A percentile compares a stretch with the other conserved stretches of the same genome.
phyloP scores from a whole-genome alignment of 768 basidiomycete genomes.

The Dendrothele bispora region DNA sequence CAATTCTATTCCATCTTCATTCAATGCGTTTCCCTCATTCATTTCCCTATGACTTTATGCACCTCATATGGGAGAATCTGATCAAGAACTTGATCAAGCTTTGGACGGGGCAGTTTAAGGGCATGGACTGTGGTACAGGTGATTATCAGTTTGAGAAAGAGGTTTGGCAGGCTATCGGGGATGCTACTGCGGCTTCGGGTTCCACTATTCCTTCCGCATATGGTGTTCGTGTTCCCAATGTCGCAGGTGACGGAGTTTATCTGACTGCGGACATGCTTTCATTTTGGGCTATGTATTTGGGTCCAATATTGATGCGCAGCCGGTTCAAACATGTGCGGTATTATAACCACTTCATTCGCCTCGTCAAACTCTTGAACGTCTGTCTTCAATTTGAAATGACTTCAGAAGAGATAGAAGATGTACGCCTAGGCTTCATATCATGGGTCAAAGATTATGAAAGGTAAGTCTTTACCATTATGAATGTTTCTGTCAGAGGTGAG shows the following conservation, averaged over 20 bases:
- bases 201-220: conserved; percentile 22
- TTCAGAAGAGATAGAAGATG: too few relatives aligned
- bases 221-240: too few relatives aligned
- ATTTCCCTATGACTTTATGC: conserved; percentile 36
- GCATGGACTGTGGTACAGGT: conserved; percentile 21
- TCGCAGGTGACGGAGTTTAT: too few relatives aligned
- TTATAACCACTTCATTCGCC: conserved; percentile 29
- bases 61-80: conserved; percentile 32
- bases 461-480: too few relatives aligned
- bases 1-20: too few relatives aligned
- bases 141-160: conserved; percentile 16
- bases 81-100: conserved; percentile 26
- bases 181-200: conserved; percentile 18
- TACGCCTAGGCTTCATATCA: too few relatives aligned
- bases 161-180: conserved; percentile 30
- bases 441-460: too few relatives aligned
- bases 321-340: conserved; percentile 22
- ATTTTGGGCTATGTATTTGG: conserved; percentile 24
- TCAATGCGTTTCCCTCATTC: too few relatives aligned
- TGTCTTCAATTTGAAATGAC: too few relatives aligned
- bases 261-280: too few relatives aligned
- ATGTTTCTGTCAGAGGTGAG: too few relatives aligned
- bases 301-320: conserved; percentile 20
- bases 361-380: conserved; percentile 21
- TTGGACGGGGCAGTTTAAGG: conserved; percentile 36